Evolutionary conservation across 2,329 filamentous ascomycete genomes (phyloP).

Genomic region (Claviceps arundinis): DNA sequence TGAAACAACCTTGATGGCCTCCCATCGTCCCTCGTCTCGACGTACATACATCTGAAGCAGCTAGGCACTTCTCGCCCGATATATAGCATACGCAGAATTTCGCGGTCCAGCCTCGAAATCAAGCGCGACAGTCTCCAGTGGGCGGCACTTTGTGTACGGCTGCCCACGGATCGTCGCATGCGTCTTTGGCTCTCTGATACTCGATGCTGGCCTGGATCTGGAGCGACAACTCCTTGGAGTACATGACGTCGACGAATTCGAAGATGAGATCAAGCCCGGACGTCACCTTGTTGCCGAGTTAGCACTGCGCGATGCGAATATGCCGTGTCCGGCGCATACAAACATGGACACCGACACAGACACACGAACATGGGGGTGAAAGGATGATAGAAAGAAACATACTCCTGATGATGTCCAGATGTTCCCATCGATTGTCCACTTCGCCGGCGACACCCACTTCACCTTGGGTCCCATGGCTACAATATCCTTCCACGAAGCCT

Average conservation of each 20-base stretch:
- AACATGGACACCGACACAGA: not conserved
- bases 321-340: not conserved
- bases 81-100: not conserved
- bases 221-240: slow-evolving; percentile 1
- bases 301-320: not conserved
- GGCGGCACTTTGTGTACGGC: slow-evolving; percentile 5
- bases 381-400: slow-evolving; percentile 8
- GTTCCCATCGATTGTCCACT: slow-evolving; percentile 53
- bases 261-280: slow-evolving; percentile 10
- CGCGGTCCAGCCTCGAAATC: not conserved
- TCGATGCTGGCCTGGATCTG: slow-evolving; percentile 6
- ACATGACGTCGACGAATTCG: slow-evolving; percentile 9
- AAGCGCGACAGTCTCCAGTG: slow-evolving; percentile 3
- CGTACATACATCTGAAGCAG: not conserved
- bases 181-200: slow-evolving; percentile 7
- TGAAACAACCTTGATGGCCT: not conserved
- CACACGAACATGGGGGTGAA: slow-evolving; percentile 7
- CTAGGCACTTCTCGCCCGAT: not conserved
- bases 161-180: slow-evolving; percentile 11
- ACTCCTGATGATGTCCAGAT: slow-evolving; percentile 50
- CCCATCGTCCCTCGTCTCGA: not conserved
- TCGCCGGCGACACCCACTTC: slow-evolving; percentile 44
- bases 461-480: slow-evolving; percentile 32
- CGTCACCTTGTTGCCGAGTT: slow-evolving; percentile 4
- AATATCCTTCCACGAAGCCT: slow-evolving; percentile 36